phyloP scores from a whole-genome alignment of 768 basidiomycete genomes.

The Naganishia onofrii region DNA sequence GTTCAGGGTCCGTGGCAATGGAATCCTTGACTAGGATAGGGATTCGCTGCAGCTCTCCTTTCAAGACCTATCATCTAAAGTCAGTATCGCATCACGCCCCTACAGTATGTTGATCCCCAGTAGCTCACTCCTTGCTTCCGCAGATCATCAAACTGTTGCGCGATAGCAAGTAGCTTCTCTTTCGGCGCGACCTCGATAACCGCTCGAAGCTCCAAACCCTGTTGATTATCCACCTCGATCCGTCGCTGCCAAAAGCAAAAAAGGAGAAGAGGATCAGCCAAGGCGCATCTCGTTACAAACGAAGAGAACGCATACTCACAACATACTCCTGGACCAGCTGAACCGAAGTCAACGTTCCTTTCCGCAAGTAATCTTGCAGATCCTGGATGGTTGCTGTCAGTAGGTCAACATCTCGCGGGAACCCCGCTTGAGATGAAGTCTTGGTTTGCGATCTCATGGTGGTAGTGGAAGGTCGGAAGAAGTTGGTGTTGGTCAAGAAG shows the following conservation, averaged over 20 bases:
- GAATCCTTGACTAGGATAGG: constrained; percentile 22
- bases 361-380: constrained; percentile 28
- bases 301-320: not conserved
- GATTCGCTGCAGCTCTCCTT: constrained; percentile 7
- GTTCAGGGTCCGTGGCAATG: constrained; percentile 7
- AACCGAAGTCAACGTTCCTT: constrained; percentile 36
- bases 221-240: constrained; percentile 38
- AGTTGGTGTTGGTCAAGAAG: not conserved
- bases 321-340: constrained; percentile 37
- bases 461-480: not conserved
- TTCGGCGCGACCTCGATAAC: constrained; percentile 40
- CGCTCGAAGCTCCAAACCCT: constrained; percentile 38
- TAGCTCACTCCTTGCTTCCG: constrained; percentile 19
- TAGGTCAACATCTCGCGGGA: constrained; percentile 28
- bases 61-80: not conserved
- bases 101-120: not conserved
- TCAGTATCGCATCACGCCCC: not conserved
- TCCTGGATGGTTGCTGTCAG: constrained; percentile 36
- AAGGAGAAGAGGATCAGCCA: not conserved
- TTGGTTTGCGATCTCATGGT: not conserved
- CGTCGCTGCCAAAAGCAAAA: constrained; percentile 5
- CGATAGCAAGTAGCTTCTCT: constrained; percentile 37
- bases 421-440: not conserved
- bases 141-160: constrained; percentile 37
- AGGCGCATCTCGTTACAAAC: not conserved